Evolutionary conservation across 2,329 filamentous ascomycete genomes (phyloP), one percentile per base, ranked within the genome.

Genomic region (Aspergillus oerlinghausenensis): DNA sequence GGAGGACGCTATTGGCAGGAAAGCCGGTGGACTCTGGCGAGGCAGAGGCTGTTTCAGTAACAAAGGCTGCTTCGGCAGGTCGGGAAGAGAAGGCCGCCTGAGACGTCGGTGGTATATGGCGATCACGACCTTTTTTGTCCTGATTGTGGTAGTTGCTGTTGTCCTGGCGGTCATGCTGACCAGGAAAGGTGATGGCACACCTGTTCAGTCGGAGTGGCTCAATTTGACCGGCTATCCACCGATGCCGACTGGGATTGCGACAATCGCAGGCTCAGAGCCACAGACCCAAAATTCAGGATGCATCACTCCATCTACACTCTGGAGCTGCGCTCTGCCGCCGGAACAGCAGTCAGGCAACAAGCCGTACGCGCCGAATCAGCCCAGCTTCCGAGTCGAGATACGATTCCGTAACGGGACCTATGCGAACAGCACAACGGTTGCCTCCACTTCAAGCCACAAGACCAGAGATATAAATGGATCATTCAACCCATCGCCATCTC

Each of bases 141-240:
- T 77, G 3, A 71, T 87, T 52, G 78, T 88, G 25, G 77, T 85
- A 23, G 67, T 89, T 10, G 77, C 80, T 17, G 71, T 88, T 23
- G 77, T 84, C 1, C 75, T 91, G 1, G 71, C 81, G 0, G 80
- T 85, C 11, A 79, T 83, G 1, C 73, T 90, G 45, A 80, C 78
- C 53, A 77, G 73, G 60, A 75, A 75, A 61, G 68, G 74, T 43
- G 66, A 76, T 67, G 65, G 63, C 55, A 79, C 70, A 3, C 71
- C 75, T 0, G 73, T 78, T 8, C 71, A 81, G 62, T 80, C 82
- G 1, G 75, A 81, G 50, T 97, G 90, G 88, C 80, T 96, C 55
- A 96, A 96, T 68, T 72, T 95, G 59, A 95, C 92, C 1, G 86
- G 87, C 51, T 96, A 90, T 63, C 92, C 92, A 19, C 88, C 92